These are phyloP conservation scores for Skeletonema menzelii DNA, from an alignment of 108 stramenopile genomes.

Conservation along the genomic window DNA sequence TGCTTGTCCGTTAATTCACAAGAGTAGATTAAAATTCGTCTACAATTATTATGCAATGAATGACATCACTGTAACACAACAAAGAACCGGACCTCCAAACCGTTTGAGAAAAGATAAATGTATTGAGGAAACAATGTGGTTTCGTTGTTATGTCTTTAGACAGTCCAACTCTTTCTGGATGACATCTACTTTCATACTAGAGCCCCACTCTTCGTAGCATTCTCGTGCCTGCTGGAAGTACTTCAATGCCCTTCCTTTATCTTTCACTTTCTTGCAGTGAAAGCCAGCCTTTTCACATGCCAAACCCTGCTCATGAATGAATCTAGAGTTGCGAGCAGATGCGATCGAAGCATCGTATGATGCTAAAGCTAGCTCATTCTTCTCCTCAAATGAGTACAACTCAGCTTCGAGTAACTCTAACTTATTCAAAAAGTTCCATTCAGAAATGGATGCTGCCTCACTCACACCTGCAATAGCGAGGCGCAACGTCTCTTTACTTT, in stretches of 20 bases:
- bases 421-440: slow-evolving; percentile 28
- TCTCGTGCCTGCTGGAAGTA: neutral
- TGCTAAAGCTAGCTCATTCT: neutral
- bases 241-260: neutral
- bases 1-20: neutral
- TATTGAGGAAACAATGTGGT: too few species aligned
- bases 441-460: neutral
- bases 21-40: too few species aligned
- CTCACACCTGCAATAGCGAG: neutral
- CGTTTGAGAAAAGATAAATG: too few species aligned
- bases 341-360: slow-evolving; percentile 6
- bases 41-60: neutral
- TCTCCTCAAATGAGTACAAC: neutral
- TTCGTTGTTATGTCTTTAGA: too few species aligned
- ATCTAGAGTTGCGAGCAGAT: neutral
- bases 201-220: slow-evolving; percentile 4
- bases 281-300: slow-evolving; percentile 5
- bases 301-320: slow-evolving; percentile 2
- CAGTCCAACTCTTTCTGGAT: neutral
- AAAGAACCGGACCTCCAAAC: too few species aligned
- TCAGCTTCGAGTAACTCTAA: slow-evolving; percentile 7
- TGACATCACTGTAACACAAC: slow-evolving; percentile 21
- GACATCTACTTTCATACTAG: neutral
- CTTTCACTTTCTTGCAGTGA: slow-evolving; percentile 1
- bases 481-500: neutral